Percentiles rank a stretch among this genome's conserved stretches.
These are phyloP conservation scores for Arctostaphylos glauca DNA, from an alignment of 148 eudicot species.

Conservation along the genomic window DNA sequence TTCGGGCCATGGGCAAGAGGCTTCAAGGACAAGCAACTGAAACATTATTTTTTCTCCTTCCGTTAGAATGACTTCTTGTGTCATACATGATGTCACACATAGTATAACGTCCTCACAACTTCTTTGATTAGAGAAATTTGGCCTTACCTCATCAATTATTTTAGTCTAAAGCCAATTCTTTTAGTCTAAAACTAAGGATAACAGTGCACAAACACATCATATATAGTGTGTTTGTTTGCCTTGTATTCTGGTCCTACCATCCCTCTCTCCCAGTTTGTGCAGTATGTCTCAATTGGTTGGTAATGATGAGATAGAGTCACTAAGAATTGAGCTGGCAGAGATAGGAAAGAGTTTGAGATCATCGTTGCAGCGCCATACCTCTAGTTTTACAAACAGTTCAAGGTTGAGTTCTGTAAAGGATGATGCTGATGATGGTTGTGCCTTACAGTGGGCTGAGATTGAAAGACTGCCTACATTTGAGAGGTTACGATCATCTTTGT, in stretches of 20 bases:
- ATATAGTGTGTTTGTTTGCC: background rate
- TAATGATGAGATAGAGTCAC: conserved; percentile 38
- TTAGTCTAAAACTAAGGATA: background rate
- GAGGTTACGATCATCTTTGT: conserved; percentile 58
- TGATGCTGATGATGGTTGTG: conserved; percentile 41
- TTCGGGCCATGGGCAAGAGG: background rate
- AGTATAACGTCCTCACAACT: background rate
- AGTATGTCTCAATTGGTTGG: conserved; percentile 42
- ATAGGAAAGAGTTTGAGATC: conserved; percentile 45
- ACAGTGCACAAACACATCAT: background rate
- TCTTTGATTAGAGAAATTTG: background rate
- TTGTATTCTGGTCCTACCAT: background rate
- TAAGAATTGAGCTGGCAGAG: conserved; percentile 41
- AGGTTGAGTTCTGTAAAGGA: conserved; percentile 30
- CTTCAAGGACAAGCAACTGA: background rate
- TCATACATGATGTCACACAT: background rate
- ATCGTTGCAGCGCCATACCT: conserved; percentile 29
- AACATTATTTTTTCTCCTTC: background rate
- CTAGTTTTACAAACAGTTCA: conserved; percentile 41
- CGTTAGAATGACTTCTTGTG: background rate
- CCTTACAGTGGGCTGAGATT: conserved; percentile 54
- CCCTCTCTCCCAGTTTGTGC: background rate
- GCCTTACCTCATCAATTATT: conserved; percentile 13
- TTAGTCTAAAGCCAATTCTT: background rate
- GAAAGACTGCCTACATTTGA: conserved; percentile 74